Base-by-base conservation (phyloP, 371 early-diverging fungal species). In the Dinochytrium kinnereticum region DNA sequence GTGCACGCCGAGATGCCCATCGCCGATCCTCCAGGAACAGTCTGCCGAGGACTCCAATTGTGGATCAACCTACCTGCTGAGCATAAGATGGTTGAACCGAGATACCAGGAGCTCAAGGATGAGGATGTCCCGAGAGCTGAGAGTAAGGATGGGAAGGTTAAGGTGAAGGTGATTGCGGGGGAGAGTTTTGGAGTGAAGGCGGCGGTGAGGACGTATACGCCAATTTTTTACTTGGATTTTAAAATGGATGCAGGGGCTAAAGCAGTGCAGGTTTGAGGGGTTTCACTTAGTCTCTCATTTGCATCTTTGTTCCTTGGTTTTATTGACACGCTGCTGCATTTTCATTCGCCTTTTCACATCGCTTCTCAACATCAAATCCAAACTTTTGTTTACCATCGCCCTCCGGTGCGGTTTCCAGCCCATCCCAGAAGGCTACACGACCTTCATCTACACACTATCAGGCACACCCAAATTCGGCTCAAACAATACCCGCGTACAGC, bases 41-140 rank as follows among this genome's bases (percentile, higher is more conserved):
- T 75, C 33, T 82, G 84, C 0, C 88, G 88, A 51, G 94, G 94
- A 13, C 84, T 95, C 31, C 95, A 94, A 73, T 86, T 94, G 40
- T 95, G 94, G 93, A 90, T 95, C 79, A 95, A 94, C 76, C 85
- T 94, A 13, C 89, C 95, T 0, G 84, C 84, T n/a, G 88, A 88
- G 77, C 89, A 92, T 81, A 95, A 95, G 84, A 85, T 91, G 85
- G 82, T 86, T 26, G 85, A 88, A 31, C 94, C 94, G 1, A 83
- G 83, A 50, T 94, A 94, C 73, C 94, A 94, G 78, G 94, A 93
- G 51, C 83, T 89, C 21, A 85, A 83, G 7, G 88, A 84, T 34
- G 81, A 82, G 51, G 79, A 90, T 38, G 88, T 94, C 1, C 84
- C 87, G 1, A 75, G 81, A n/a, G 90, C 87, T 30, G 70, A 75